These are phyloP conservation scores for Colletotrichum magnum DNA, from an alignment of 2,329 filamentous ascomycete species.

Conservation along the genomic window DNA sequence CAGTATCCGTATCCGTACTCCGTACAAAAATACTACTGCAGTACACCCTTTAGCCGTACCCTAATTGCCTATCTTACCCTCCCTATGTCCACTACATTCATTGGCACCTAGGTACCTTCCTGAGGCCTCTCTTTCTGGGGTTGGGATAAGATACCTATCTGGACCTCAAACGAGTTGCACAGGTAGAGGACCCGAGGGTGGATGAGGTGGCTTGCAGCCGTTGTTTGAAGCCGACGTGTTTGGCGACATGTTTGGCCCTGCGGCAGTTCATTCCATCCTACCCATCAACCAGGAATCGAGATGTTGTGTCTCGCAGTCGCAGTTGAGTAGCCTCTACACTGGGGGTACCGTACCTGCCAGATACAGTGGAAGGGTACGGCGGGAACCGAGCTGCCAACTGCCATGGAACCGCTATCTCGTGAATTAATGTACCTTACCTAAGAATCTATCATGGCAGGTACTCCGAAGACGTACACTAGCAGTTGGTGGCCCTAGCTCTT, in stretches of 20 bases:
- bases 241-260: not conserved
- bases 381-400: not conserved
- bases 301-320: no score
- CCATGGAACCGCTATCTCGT: no score
- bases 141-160: not conserved
- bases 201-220: not conserved
- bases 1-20: not conserved
- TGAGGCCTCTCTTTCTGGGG: not conserved
- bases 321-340: no score
- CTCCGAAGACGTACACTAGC: not conserved
- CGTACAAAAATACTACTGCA: no score
- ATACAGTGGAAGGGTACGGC: no score
- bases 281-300: not conserved
- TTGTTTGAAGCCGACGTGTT: not conserved
- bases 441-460: not conserved
- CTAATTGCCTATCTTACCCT: no score
- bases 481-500: not conserved
- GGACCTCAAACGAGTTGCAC: no score
- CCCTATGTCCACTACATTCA: no score
- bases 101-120: no score
- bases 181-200: not conserved
- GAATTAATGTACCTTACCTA: not conserved
- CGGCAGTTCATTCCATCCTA: not conserved
- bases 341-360: no score
- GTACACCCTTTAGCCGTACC: no score